Base-by-base conservation (phyloP, 192 early-diverging fungal genomes). In the Coemansia nantahalensis region DNA sequence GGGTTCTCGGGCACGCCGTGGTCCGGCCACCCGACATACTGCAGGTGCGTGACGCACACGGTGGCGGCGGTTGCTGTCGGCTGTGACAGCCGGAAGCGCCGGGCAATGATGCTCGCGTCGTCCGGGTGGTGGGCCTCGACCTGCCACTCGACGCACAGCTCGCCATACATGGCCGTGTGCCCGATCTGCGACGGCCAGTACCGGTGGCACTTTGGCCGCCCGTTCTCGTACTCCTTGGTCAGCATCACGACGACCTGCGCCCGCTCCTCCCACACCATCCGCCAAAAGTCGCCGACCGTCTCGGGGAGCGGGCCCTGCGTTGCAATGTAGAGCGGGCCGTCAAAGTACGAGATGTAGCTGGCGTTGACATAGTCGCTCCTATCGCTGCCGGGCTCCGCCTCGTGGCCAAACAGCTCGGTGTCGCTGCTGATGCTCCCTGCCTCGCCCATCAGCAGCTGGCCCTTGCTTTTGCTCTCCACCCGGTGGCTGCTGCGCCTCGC, bases 201-300 rank as follows among this genome's bases (percentile, higher is more conserved):
- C 17, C 80, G 80, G 47, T 86, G 81, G 48, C 90, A 95, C 59
- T 96, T 96, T 8, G 73, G 51, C 26, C 81, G 68, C 5, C 86
- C 79, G 36, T 77, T 76, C 56, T 91, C 86, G 32, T 89, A 83
- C 69, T 91, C 90, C 9, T 71, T 64, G 7, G 94, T 94, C 51
- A 98, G 70, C 84, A 93, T 93, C 2, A 95, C 91, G 51, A 98
- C 83, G 8, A 98, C 83, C 3, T 68, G 54, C 4, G 77, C 60
- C 26, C 79, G 54, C 32, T 94, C 85, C 59, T 98, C 90, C 79
- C 82, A 81, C 5, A 90, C 74, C 91, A 95, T 92, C 56, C 78
- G 78, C 95, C 95, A 98, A 65, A 98, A 96, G 47, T 90, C 91
- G 22, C 67, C 50, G 19, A 84, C 65, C 0, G 93, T 95, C 11